Evolutionary conservation across 371 early-diverging fungal species (phyloP).

Genomic region (Saksenaea oblongispora): DNA sequence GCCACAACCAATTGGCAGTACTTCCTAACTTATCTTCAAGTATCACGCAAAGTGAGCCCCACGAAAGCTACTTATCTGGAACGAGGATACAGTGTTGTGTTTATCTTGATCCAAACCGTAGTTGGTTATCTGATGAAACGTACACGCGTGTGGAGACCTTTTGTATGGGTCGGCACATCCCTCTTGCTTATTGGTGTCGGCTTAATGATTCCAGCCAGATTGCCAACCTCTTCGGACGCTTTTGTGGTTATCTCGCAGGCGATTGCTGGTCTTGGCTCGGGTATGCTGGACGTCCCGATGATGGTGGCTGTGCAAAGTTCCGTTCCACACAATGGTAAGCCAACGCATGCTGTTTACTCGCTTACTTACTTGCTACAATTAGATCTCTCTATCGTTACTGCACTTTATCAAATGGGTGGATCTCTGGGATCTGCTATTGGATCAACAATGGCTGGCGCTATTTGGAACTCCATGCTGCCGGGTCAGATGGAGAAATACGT

Average conservation of each 20-base stretch:
- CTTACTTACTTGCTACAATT: not conserved
- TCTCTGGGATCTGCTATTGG: slow-evolving; percentile 36
- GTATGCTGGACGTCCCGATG: slow-evolving; percentile 32
- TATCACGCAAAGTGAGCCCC: slow-evolving; percentile 39
- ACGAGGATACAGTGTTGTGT: slow-evolving; percentile 38
- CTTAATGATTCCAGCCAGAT: slow-evolving; percentile 48
- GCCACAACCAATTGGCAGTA: slow-evolving; percentile 43
- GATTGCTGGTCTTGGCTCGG: slow-evolving; percentile 43
- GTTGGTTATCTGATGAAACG: slow-evolving; percentile 40
- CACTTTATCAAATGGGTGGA: slow-evolving; percentile 35
- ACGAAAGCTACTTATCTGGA: slow-evolving; percentile 33
- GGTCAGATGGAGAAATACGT: slow-evolving; percentile 25
- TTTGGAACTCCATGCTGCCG: slow-evolving; percentile 43
- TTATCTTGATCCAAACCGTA: slow-evolving; percentile 26
- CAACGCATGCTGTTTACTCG: not conserved
- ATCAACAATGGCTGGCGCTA: slow-evolving; percentile 36
- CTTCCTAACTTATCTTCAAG: slow-evolving; percentile 43
- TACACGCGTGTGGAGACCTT: slow-evolving; percentile 41
- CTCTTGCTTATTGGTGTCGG: slow-evolving; percentile 44
- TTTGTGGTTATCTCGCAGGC: slow-evolving; percentile 40
- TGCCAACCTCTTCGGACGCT: slow-evolving; percentile 24
- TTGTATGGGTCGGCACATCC: slow-evolving; percentile 64
- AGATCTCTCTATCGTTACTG: slow-evolving; percentile 43
- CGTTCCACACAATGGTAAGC: slow-evolving; percentile 34
- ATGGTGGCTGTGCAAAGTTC: slow-evolving; percentile 41